These are phyloP conservation scores for Leccinum arenicola DNA, from an alignment of 768 basidiomycete species.

Conservation along the genomic window DNA sequence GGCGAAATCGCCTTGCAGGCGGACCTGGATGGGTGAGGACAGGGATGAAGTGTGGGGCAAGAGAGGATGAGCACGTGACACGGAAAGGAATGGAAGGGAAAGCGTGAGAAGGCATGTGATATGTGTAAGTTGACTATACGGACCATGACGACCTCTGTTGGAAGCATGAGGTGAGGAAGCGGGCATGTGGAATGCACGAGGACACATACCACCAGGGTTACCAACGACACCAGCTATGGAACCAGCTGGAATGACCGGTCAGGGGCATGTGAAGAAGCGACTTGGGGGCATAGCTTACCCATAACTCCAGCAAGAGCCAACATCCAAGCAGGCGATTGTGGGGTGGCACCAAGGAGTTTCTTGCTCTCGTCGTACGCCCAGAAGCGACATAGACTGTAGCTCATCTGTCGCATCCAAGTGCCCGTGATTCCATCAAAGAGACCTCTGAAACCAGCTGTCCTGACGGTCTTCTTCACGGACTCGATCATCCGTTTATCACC, in stretches of 20 bases:
- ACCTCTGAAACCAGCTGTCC: conserved; percentile 69
- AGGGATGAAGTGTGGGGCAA: background rate
- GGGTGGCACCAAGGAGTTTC: conserved; percentile 68
- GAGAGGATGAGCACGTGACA: conserved; percentile 19
- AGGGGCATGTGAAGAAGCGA: background rate
- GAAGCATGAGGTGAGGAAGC: background rate
- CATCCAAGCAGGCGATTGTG: conserved; percentile 74
- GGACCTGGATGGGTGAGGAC: conserved; percentile 41
- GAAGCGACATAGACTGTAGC: conserved; percentile 88
- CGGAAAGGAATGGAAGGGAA: background rate
- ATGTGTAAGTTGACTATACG: conserved; percentile 9
- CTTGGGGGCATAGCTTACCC: conserved; percentile 49
- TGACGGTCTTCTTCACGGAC: conserved; percentile 78
- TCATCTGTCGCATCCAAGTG: conserved; percentile 91
- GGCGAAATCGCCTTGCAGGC: conserved; percentile 88
- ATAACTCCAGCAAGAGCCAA: conserved; percentile 80
- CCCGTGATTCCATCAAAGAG: conserved; percentile 86
- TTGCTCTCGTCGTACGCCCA: conserved; percentile 93
- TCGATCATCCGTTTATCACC: conserved; percentile 90
- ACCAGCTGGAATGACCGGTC: conserved; percentile 52
- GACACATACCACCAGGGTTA: conserved; percentile 73
- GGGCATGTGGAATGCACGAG: background rate
- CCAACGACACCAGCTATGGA: conserved; percentile 85
- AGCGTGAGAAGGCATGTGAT: conserved; percentile 17
- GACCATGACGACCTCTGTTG: conserved; percentile 70